Conservation (phyloP, 1,284 basidiomycete genomes). For the Malassezia sympodialis region DNA sequence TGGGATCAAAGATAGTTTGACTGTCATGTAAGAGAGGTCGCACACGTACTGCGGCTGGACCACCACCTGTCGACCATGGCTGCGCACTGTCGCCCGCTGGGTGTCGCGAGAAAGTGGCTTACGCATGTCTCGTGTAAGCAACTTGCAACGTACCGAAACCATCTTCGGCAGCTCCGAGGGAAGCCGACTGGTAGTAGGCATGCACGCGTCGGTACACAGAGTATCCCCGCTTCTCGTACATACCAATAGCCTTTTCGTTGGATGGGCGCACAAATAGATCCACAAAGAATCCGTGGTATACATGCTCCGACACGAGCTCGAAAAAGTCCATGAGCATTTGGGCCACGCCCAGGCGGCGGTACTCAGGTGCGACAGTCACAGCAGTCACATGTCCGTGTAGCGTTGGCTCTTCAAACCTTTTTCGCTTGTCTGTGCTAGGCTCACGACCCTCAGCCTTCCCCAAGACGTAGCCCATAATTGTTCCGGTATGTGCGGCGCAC, state of each 20-base stretch:
- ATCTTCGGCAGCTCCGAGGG: constrained; percentile 64
- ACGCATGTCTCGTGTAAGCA: constrained; percentile 63
- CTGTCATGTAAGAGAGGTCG: constrained; percentile 1
- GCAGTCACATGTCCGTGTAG: constrained; percentile 65
- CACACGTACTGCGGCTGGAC: constrained; percentile 36
- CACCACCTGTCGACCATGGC: constrained; percentile 25
- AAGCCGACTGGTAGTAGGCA: constrained; percentile 72
- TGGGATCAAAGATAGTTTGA: constrained; percentile 13
- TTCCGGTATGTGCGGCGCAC: constrained; percentile 55
- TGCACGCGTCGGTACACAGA: constrained; percentile 72
- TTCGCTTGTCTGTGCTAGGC: constrained; percentile 5
- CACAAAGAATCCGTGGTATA: constrained; percentile 63
- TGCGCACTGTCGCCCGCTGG: constrained; percentile 25
- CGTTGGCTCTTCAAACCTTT: constrained; percentile 20
- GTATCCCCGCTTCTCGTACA: constrained; percentile 80
- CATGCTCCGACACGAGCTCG: constrained; percentile 63
- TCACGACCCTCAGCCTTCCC: constrained; percentile 41
- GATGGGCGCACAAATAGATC: constrained; percentile 80
- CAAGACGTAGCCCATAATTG: constrained; percentile 34
- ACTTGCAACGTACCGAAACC: constrained; percentile 64
- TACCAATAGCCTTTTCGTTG: constrained; percentile 54
- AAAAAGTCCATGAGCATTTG: constrained; percentile 70
- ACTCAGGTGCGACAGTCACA: constrained; percentile 79
- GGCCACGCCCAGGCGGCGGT: constrained; percentile 70
- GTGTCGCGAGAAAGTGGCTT: constrained; percentile 35